A percentile compares a stretch with the other conserved stretches of the same genome.
Evolutionary conservation across 768 basidiomycete genomes (phyloP).

Genomic region (Mycena kentingensis): DNA sequence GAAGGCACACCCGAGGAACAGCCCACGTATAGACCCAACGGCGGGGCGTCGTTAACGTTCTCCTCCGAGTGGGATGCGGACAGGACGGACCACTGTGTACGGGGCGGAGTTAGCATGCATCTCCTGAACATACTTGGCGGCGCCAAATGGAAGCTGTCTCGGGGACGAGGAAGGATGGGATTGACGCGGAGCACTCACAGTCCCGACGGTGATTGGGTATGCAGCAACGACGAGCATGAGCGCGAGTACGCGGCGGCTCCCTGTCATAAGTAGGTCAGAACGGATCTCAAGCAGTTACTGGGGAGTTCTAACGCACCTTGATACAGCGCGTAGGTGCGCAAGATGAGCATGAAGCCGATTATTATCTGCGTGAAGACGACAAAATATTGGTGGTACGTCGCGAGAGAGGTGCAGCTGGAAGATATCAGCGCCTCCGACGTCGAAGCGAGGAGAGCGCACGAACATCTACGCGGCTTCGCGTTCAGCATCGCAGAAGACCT

Average conservation of each 20-base stretch:
- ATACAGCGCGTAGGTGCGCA: neutral
- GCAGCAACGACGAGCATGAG: neutral
- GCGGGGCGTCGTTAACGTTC: neutral
- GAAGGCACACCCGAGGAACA: slow-evolving; percentile 5
- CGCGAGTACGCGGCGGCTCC: neutral
- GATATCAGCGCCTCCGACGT: neutral
- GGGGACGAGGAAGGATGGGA: no score
- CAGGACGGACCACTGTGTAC: neutral
- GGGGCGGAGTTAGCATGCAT: no score
- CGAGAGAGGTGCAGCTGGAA: slow-evolving; percentile 5
- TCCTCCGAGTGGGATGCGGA: no score
- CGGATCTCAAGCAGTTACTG: no score
- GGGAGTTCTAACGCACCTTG: no score
- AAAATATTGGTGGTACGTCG: slow-evolving; percentile 18
- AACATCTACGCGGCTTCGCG: neutral
- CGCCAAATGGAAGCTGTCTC: no score
- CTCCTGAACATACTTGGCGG: no score
- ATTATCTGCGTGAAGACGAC: slow-evolving; percentile 9
- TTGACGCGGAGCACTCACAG: no score
- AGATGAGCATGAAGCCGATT: slow-evolving; percentile 13
- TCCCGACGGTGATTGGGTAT: neutral
- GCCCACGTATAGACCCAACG: slow-evolving; percentile 9
- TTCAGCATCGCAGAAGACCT: neutral
- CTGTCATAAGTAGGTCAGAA: no score
- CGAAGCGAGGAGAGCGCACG: neutral